These are phyloP conservation scores for Coleophoma eucalyptorum DNA, from an alignment of 2,329 filamentous ascomycete genomes.

Conservation along the genomic window DNA sequence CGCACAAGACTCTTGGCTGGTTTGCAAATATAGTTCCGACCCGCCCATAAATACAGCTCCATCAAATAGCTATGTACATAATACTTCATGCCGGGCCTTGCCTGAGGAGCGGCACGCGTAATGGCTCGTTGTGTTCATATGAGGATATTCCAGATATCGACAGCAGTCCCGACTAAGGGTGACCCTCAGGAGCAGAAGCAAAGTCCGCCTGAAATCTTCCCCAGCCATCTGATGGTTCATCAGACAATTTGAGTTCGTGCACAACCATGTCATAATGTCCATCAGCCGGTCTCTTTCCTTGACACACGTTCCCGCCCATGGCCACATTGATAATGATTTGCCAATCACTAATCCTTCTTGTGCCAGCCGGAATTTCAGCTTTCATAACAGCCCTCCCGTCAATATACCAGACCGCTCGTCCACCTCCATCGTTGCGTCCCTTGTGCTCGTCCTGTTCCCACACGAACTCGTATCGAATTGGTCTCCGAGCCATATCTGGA, in stretches of 20 bases:
- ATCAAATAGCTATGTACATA: too few relatives aligned
- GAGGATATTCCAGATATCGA: too few relatives aligned
- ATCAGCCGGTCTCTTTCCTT: conserved; percentile 44
- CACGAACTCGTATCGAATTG: conserved; percentile 50
- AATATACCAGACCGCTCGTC: conserved; percentile 53
- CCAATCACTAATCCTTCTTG: conserved; percentile 51
- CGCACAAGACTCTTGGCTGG: too few relatives aligned
- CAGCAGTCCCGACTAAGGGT: background rate
- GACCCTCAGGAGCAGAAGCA: conserved; percentile 22
- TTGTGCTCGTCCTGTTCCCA: conserved; percentile 46
- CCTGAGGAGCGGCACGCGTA: too few relatives aligned
- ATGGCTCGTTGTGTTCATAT: too few relatives aligned
- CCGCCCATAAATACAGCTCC: too few relatives aligned
- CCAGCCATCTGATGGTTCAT: conserved; percentile 53
- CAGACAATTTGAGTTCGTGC: conserved; percentile 46
- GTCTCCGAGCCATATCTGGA: conserved; percentile 39
- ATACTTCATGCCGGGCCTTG: too few relatives aligned
- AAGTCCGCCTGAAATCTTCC: conserved; percentile 48
- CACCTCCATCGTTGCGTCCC: conserved; percentile 32
- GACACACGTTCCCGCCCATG: conserved; percentile 57
- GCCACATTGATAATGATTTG: conserved; percentile 56
- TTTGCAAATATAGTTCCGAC: too few relatives aligned
- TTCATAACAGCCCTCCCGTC: conserved; percentile 55
- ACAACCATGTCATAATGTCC: conserved; percentile 55
- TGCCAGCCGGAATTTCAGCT: conserved; percentile 46